Percentiles rank a stretch among this genome's conserved stretches.
Evolutionary conservation across 2,329 filamentous ascomycete species (phyloP).

Genomic region (Didymella keratinophila): DNA sequence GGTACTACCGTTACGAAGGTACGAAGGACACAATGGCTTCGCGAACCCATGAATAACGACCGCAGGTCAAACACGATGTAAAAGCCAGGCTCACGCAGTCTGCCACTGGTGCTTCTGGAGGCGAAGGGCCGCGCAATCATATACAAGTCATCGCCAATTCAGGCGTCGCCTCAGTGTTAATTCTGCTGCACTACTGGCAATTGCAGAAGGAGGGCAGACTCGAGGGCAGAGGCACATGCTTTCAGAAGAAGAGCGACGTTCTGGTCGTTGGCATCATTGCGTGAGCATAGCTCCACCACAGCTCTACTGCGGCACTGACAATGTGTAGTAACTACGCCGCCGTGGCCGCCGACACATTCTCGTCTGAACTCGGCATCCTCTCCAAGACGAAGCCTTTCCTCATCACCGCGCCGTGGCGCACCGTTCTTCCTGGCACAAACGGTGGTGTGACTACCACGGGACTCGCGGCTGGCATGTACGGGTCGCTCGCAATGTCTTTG

Average conservation of each 20-base stretch:
- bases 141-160: slow-evolving; percentile 93
- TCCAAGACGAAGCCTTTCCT: slow-evolving; percentile 78
- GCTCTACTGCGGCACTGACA: slow-evolving; percentile 44
- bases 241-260: slow-evolving; percentile 48
- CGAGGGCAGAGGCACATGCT: slow-evolving; percentile 49
- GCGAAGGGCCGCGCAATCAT: slow-evolving; percentile 83
- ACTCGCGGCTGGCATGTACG: slow-evolving; percentile 74
- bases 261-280: slow-evolving; percentile 59
- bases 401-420: slow-evolving; percentile 81
- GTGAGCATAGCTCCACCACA: slow-evolving; percentile 36
- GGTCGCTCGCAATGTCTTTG: slow-evolving; percentile 73
- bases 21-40: slow-evolving; percentile 6
- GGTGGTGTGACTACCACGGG: slow-evolving; percentile 85
- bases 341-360: slow-evolving; percentile 92
- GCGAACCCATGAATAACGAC: slow-evolving; percentile 2
- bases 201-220: slow-evolving; percentile 50
- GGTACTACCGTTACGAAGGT: slow-evolving; percentile 87
- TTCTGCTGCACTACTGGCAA: slow-evolving; percentile 60
- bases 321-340: slow-evolving; percentile 81
- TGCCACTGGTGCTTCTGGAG: slow-evolving; percentile 74
- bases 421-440: slow-evolving; percentile 90
- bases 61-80: slow-evolving; percentile 81
- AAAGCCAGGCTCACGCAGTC: slow-evolving; percentile 84
- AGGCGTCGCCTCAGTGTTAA: slow-evolving; percentile 73
- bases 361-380: slow-evolving; percentile 92